Percentiles rank a stretch among this genome's conserved stretches.
These are phyloP conservation scores for Acer saccharum DNA, from an alignment of 345 rosid genomes.

Conservation along the genomic window DNA sequence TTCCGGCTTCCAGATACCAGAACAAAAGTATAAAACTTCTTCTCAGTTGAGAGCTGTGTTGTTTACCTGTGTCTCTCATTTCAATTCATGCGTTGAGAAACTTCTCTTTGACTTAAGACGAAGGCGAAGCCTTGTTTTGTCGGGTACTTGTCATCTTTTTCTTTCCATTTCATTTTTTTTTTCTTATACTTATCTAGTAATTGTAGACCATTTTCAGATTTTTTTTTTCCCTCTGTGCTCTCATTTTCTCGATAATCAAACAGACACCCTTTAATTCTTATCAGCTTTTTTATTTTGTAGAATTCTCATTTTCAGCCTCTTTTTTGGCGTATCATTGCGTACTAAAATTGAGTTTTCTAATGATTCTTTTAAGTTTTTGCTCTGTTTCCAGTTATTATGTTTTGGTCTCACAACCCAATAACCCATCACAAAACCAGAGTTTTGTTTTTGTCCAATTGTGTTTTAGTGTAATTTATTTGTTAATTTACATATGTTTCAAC, in stretches of 20 bases:
- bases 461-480: neutral
- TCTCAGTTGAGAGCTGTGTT: neutral
- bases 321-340: neutral
- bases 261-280: neutral
- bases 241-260: slow-evolving; percentile 1
- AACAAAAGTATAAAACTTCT: neutral
- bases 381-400: slow-evolving; percentile 2
- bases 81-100: neutral
- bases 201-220: neutral
- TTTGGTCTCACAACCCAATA: neutral
- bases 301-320: neutral
- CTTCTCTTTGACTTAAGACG: neutral
- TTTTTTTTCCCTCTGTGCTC: neutral
- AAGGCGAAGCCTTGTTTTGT: neutral
- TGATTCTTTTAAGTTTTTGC: neutral
- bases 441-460: neutral
- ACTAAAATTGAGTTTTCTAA: neutral
- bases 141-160: neutral
- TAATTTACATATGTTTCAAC: neutral
- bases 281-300: neutral
- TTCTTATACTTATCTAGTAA: neutral
- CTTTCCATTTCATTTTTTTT: neutral
- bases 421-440: neutral
- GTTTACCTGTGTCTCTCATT: neutral
- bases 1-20: neutral